Percentiles rank a stretch among this genome's conserved stretches.
phyloP scores from a whole-genome alignment of 345 rosid species.

The Bretschneidera sinensis region DNA sequence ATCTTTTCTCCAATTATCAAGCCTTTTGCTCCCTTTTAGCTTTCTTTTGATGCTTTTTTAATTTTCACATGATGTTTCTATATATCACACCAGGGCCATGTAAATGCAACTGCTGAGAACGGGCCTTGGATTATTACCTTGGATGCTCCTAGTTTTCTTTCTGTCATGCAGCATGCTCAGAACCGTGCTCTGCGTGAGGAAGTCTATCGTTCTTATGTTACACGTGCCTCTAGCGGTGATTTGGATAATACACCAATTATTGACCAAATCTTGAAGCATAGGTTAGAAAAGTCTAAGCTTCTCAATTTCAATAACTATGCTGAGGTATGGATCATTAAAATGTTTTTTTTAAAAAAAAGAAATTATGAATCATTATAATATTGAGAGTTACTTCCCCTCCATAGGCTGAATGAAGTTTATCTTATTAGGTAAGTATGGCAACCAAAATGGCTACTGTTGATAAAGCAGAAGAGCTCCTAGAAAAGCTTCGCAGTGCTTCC shows the following conservation, averaged over 20 bases:
- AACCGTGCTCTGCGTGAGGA: constrained; percentile 84
- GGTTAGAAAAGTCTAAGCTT: constrained; percentile 75
- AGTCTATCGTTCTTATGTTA: constrained; percentile 60
- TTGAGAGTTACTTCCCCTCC: constrained; percentile 1
- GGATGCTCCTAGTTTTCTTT: constrained; percentile 72
- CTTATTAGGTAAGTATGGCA: constrained; percentile 82
- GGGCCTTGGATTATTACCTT: constrained; percentile 89
- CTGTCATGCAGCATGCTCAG: constrained; percentile 85
- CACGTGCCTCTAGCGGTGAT: constrained; percentile 79
- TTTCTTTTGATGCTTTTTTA: not conserved
- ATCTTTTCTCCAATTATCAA: not conserved
- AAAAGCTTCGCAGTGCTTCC: constrained; percentile 79
- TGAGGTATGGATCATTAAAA: constrained; percentile 55
- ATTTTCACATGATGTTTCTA: constrained; percentile 7
- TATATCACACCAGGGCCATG: constrained; percentile 57
- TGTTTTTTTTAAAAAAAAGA: constrained; percentile 10
- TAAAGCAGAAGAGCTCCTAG: constrained; percentile 74
- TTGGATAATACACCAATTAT: constrained; percentile 68
- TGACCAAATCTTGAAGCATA: constrained; percentile 70
- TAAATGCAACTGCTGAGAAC: constrained; percentile 70
- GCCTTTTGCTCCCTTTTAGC: not conserved
- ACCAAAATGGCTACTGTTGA: constrained; percentile 91
- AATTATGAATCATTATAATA: no score
- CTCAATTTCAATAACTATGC: constrained; percentile 77
- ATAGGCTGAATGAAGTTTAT: constrained; percentile 17